These are phyloP conservation scores for Tulasnella sp. DNA, from an alignment of 768 basidiomycete species.

Conservation along the genomic window DNA sequence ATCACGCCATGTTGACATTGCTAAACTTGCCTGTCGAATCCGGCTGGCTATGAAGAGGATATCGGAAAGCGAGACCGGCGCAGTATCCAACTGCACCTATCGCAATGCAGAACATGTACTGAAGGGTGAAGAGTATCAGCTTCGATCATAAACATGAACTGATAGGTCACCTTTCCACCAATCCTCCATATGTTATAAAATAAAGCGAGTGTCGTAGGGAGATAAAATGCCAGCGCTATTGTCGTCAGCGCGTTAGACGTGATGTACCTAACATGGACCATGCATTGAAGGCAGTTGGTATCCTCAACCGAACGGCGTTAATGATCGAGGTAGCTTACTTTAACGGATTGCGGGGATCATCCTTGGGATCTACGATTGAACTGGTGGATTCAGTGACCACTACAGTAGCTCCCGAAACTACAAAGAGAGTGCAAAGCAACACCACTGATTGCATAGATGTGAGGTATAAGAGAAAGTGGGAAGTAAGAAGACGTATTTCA, in stretches of 20 bases:
- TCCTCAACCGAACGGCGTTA: too few species aligned
- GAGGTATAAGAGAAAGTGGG: too few species aligned
- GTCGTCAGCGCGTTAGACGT: slow-evolving; percentile 42
- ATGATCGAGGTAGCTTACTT: slow-evolving; percentile 27
- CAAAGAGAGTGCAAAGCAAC: too few species aligned
- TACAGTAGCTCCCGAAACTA: too few species aligned
- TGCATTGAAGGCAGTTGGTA: neutral
- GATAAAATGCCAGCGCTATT: slow-evolving; percentile 37
- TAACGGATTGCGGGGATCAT: slow-evolving; percentile 47
- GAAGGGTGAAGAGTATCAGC: neutral
- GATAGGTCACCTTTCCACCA: slow-evolving; percentile 36
- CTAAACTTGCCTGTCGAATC: slow-evolving; percentile 32
- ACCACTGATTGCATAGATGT: too few species aligned
- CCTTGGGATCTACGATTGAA: slow-evolving; percentile 33
- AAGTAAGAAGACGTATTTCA: too few species aligned
- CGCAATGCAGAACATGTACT: slow-evolving; percentile 50
- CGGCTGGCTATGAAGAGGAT: slow-evolving; percentile 43
- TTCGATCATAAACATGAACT: neutral
- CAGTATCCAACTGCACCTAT: slow-evolving; percentile 47
- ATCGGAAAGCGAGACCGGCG: slow-evolving; percentile 43
- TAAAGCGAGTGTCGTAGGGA: slow-evolving; percentile 28
- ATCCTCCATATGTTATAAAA: slow-evolving; percentile 34
- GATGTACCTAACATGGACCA: slow-evolving; percentile 27
- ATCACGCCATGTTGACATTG: neutral
- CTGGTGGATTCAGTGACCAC: neutral